Evolutionary conservation across 176 grass and related monocot species (phyloP), one percentile per base, ranked within the genome.

Genomic region (Dactylis glomerata): DNA sequence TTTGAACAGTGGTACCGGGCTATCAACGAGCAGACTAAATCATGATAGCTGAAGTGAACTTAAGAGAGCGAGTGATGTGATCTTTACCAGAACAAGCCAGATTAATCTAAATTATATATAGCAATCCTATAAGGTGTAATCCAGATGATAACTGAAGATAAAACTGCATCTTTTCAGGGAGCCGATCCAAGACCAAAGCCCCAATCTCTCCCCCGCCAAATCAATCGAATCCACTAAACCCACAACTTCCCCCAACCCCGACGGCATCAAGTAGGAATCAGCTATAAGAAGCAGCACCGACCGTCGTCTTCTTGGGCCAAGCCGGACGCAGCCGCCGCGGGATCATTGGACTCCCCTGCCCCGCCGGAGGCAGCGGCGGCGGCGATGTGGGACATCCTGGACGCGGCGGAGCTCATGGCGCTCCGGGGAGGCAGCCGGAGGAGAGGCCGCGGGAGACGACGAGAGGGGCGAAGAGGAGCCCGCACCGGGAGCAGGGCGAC

Each of bases 221-320:
- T 16, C 46, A 75, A 4, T 34, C 49, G 24, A 90, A 62, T 79
- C 67, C 37, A 82, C 71, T 50, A 79, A 84, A 79, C 32, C 41
- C 38, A 80, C 36, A 72, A 6, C 65, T 72, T 37, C 76, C 65
- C 28, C 37, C 64, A 31, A 49, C 61, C 20, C 50, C 12, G 30
- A 44, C 12, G 16, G 38, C 34, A 36, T 8, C 12, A 44, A 80
- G 58, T 8, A 83, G 14, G 47, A 67, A 61, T 46, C 42, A 52
- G 51, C 54, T 20, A 88, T 65, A 67, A 33, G 40, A 54, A 38
- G 54, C 24, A 55, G 8, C 75, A 82, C 79, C 38, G 23, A 99
- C 93, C 93, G 87, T 94, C 97, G 77, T 91, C 90, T 58, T 95
- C 88, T 73, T 82, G 84, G 74, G 30, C 40, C 33, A 80, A 40